Evolutionary conservation across 2,329 filamentous ascomycete species (phyloP), one percentile per base, ranked within the genome.

Genomic region (Sordariomycetes sp.): DNA sequence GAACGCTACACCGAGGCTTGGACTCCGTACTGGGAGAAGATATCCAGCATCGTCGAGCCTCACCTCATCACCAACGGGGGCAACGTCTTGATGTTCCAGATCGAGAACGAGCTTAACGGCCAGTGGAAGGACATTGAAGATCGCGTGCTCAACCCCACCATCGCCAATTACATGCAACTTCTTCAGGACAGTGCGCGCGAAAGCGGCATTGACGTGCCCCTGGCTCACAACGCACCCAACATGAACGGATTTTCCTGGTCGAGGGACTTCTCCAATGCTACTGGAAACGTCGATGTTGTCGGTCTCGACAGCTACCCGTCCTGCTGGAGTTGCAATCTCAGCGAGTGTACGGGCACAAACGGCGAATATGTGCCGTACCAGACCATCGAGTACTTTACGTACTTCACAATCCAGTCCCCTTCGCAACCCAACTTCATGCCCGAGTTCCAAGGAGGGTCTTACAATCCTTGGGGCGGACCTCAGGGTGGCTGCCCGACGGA

Each of bases 261-360:
- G 0, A 65, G 65, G 11, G 75, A 80, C 49, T 79, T 68, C 44
- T 68, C 67, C 4, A 57, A 71, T 34, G 67, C 61, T 18, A 66
- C 60, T 10, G 75, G 75, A 8, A 68, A 76, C 39, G 65, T 77
- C 32, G 68, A 76, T 46, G 61, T 69, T 16, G 61, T 59, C 0
- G 64, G 69, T 1, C 45, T 71, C 3, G 72, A 77, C 44, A 66
- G 61, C 39, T 72, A 72, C 34, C 68, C 64, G 2, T 64, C 61
- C 1, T 79, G 75, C 57, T 79, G 74, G 74, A 75, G 69, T 34
- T 81, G 76, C 48, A 74, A 79, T 36, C 53, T 78, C 8, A 66
- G 63, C 20, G 72, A 76, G 38, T 79, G 76, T 44, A 72, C 66
- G 2, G 66, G 69, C 3, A 74, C 70, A 0, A 79, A 79, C 41